Evolutionary conservation across 2,329 filamentous ascomycete species (phyloP), one percentile per base, ranked within the genome.

Genomic region (Sclerotinia minor): DNA sequence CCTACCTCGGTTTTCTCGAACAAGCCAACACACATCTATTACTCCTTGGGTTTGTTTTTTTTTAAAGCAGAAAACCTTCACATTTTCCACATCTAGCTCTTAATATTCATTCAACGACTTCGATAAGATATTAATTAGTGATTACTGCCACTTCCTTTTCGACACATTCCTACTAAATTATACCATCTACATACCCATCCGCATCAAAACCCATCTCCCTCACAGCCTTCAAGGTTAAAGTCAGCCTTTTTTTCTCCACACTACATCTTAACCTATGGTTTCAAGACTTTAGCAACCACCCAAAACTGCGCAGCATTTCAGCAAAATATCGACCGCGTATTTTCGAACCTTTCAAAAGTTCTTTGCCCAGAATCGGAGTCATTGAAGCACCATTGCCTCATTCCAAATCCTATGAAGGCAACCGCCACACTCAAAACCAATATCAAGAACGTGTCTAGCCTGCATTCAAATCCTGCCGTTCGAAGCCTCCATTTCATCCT

Each of bases 371-470:
- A 50, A 41, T 65, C 64, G 59, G 59, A 61, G 59, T 50, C 26
- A 59, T 45, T 29, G 54, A 65, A 58, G 53, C 41, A 24, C 17
- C 53, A 38, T 49, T 65, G 64, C 52, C 64, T 59, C 53, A 64
- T 65, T 59, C 52, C 53, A 21, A 50, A 65, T 65, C 64, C 53
- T 59, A 26, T 50, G 3, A 50, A 65, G 64, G 21, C 52, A 59
- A 47, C 52, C 38, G 64, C 64, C 64, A 65, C 64, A 65, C 53
- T 38, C 32, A 38, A 26, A 13, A 38, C 41, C 26, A 44, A 65
- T 41, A 50, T 65, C 64, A n/a, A 53, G 64, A 65, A 65, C 64
- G 53, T 59, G 53, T 65, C 53, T 29, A 65, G 64, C 53, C 61
- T 50, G 64, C 29, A 50, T 38, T 41, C 64, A 32, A 65, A 59